These are phyloP conservation scores for Colletotrichum cereale DNA, from an alignment of 2,329 filamentous ascomycete genomes.

Conservation along the genomic window DNA sequence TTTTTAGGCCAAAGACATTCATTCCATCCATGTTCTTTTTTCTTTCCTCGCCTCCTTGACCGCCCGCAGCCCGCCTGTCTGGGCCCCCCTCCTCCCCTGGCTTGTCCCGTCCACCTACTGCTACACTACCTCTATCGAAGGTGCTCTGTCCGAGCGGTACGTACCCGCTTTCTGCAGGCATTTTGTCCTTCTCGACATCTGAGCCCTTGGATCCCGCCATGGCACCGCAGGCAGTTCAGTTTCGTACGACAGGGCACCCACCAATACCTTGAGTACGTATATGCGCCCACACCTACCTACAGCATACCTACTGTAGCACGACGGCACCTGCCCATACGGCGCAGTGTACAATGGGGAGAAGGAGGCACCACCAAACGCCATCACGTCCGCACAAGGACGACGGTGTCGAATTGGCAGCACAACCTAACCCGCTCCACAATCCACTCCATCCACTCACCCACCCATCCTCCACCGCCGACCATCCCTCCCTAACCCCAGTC, in stretches of 20 bases:
- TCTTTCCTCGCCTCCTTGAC: constrained; percentile 32
- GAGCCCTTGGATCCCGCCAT: constrained; percentile 37
- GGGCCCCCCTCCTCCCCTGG: not conserved
- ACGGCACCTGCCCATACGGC: not conserved
- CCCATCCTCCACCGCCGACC: constrained; percentile 1
- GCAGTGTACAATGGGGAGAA: not conserved
- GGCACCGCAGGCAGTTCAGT: constrained; percentile 22
- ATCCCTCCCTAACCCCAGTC: constrained; percentile 9
- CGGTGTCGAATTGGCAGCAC: constrained; percentile 26
- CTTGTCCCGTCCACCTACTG: not conserved
- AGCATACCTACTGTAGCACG: not conserved
- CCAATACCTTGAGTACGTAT: not conserved
- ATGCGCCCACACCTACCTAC: not conserved
- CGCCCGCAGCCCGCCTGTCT: constrained; percentile 29
- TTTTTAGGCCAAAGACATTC: constrained; percentile 37
- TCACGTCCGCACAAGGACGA: not conserved
- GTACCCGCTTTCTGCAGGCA: constrained; percentile 11
- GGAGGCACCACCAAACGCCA: not conserved
- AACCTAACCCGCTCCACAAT: constrained; percentile 33
- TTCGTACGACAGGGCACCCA: constrained; percentile 9
- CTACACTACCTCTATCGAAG: not conserved
- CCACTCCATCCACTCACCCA: constrained; percentile 17
- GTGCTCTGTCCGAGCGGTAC: constrained; percentile 5
- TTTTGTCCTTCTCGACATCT: constrained; percentile 17
- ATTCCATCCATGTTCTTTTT: constrained; percentile 43